Conservation (phyloP, 1,284 basidiomycete genomes). For the Rugosomyces carneus region DNA sequence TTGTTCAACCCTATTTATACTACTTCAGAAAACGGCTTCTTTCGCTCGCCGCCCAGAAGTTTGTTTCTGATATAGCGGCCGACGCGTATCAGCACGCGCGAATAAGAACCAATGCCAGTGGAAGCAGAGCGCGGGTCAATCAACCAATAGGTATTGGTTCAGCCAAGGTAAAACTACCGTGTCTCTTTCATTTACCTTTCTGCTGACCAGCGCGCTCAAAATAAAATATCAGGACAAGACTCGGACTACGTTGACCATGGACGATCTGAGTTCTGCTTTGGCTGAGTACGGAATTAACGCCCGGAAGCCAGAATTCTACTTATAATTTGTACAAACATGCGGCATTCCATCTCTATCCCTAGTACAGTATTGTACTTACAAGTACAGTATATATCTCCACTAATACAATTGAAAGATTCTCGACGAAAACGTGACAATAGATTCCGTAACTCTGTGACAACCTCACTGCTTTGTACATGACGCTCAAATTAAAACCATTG, state of each 20-base stretch:
- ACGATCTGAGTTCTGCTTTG: conserved; percentile 89
- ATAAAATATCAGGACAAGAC: conserved; percentile 87
- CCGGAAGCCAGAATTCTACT: conserved; percentile 88
- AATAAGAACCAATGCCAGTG: conserved; percentile 77
- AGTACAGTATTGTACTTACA: no score
- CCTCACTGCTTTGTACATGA: conserved; percentile 25
- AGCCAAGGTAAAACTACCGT: conserved; percentile 44
- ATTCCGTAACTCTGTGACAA: no score
- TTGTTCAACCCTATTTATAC: conserved; percentile 1
- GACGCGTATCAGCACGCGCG: conserved; percentile 98
- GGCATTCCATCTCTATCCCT: no score
- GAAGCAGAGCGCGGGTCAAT: conserved; percentile 60
- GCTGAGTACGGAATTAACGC: conserved; percentile 93
- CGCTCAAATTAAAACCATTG: conserved; percentile 52
- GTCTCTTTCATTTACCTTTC: conserved; percentile 1
- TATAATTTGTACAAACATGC: conserved; percentile 32
- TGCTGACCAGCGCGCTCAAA: no score
- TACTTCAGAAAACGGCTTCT: conserved; percentile 80
- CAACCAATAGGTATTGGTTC: conserved; percentile 52
- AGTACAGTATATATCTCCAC: no score
- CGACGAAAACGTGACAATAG: neutral
- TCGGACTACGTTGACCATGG: conserved; percentile 96
- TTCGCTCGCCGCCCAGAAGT: conserved; percentile 96
- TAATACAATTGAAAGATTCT: neutral
- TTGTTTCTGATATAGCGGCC: conserved; percentile 93